Base-by-base conservation (phyloP, 2,329 filamentous ascomycete genomes). In the Dothideomycetidae sp. region DNA sequence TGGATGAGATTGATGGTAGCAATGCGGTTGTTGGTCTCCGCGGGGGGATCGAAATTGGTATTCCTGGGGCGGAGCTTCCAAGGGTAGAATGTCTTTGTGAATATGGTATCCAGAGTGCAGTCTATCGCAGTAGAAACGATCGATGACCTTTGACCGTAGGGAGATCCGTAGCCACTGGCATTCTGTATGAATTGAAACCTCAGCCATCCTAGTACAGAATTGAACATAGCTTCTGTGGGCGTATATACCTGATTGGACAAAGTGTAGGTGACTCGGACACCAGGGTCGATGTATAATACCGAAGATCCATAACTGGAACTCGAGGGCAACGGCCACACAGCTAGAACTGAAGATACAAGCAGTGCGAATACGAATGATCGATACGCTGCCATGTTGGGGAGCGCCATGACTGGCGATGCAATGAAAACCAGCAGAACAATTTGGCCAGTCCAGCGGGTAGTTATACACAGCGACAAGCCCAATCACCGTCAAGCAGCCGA, bases 21-120 rank as follows among this genome's bases (percentile, higher is more conserved):
- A 48, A 90, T 64, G 46, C 60, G 68, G 3, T 54, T 64, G 48
- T 68, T 63, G 16, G 56, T 49, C 18, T 52, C 53, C 5, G 57
- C 54, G 5, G 43, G 37, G 1, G 83, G 81, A 56, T 88, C 80
- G 45, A 73, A 79, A 29, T 70, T 51, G 39, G 70, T 67, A 47
- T 75, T 67, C 21, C 78, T 71, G 15, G 70, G 66, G 44, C 79
- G 69, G 39, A 90, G 71, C 60, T 78, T 84, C 81, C 81, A 90
- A 0, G 83, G 82, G 11, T 83, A 70, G 44, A 86, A 75, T 47
- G 71, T 74, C 41, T 77, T 62, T 16, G 70, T 59, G 56, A 85
- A 80, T 39, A 88, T 73, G 40, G 68, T 71, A 15, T 67, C 56
- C 45, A 76, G 61, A 7, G 78, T 67, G 32, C 78, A 69, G 14